These are phyloP conservation scores for Verticillium longisporum DNA, from an alignment of 2,329 filamentous ascomycete genomes.

Conservation along the genomic window DNA sequence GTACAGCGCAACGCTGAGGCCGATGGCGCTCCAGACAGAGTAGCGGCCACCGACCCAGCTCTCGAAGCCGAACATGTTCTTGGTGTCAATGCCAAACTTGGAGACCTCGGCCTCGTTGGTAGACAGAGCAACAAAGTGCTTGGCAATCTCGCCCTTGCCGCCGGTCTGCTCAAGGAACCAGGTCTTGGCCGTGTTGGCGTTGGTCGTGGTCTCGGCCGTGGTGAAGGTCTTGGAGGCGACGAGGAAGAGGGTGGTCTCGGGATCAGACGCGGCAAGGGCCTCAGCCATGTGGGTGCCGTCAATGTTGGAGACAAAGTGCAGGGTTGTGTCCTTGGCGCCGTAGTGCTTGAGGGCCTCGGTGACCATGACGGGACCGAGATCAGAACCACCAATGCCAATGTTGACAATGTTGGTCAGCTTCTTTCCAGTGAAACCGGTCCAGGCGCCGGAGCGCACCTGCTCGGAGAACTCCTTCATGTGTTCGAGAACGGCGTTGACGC, in stretches of 20 bases:
- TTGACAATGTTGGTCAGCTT: slow-evolving; percentile 95
- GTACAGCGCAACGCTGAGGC: slow-evolving; percentile 87
- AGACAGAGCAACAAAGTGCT: slow-evolving; percentile 97
- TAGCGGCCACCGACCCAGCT: slow-evolving; percentile 98
- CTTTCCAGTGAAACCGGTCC: slow-evolving; percentile 97
- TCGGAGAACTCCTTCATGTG: slow-evolving; percentile 99
- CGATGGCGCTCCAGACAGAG: slow-evolving; percentile 98
- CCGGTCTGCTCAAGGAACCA: slow-evolving; percentile 87
- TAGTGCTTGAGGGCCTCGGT: slow-evolving; percentile 96
- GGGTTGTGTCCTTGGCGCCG: slow-evolving; percentile 73
- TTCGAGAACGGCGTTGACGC: slow-evolving; percentile 81
- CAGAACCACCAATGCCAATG: slow-evolving; percentile 94
- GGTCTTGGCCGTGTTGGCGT: slow-evolving; percentile 91
- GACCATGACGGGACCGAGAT: slow-evolving; percentile 98
- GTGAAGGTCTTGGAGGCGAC: slow-evolving; percentile 99
- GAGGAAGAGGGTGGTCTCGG: slow-evolving; percentile 97
- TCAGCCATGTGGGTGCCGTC: slow-evolving; percentile 97
- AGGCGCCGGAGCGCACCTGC: slow-evolving; percentile 86
- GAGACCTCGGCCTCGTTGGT: slow-evolving; percentile 93
- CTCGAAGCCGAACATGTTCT: slow-evolving; percentile 99
- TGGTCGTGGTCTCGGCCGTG: slow-evolving; percentile 93
- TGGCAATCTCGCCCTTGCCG: slow-evolving; percentile 81
- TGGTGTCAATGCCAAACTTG: slow-evolving; percentile 97
- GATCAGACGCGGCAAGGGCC: slow-evolving; percentile 80
- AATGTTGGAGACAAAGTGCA: slow-evolving; percentile 99